A percentile compares a stretch with the other conserved stretches of the same genome.
Conservation (phyloP, 306 rosid species). For the Cucurbita moschata region DNA sequence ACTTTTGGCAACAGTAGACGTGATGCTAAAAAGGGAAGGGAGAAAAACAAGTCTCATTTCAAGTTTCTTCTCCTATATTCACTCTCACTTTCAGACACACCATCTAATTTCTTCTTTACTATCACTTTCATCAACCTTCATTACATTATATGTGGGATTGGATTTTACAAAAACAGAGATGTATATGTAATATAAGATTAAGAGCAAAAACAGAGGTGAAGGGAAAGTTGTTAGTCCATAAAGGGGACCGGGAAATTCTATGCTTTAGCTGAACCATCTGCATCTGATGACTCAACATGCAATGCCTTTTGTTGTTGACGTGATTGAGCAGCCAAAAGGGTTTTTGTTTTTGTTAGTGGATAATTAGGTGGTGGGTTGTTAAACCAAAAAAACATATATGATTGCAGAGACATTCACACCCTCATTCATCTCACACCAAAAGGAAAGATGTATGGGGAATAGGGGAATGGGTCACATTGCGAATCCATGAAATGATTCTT, state of each 20-base stretch:
- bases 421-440: neutral
- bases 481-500: constrained; percentile 1
- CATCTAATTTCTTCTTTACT: neutral
- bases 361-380: constrained; percentile 4
- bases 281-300: constrained; percentile 8
- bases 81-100: too few relatives aligned
- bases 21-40: neutral
- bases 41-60: neutral
- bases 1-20: constrained; percentile 11
- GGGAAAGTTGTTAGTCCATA: neutral
- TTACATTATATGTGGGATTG: neutral
- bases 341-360: constrained; percentile 7
- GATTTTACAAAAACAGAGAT: neutral
- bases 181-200: neutral
- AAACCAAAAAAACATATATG: neutral
- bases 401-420: neutral
- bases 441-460: too few relatives aligned
- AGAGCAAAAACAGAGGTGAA: neutral
- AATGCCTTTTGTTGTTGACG: constrained; percentile 4
- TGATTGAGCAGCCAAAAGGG: constrained; percentile 15
- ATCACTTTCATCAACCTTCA: neutral
- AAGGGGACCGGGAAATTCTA: neutral
- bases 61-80: neutral
- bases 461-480: too few relatives aligned
- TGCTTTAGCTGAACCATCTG: constrained; percentile 6